phyloP scores from a whole-genome alignment of 495 filamentous ascomycete species.

The Aspergillus conjunctus region DNA sequence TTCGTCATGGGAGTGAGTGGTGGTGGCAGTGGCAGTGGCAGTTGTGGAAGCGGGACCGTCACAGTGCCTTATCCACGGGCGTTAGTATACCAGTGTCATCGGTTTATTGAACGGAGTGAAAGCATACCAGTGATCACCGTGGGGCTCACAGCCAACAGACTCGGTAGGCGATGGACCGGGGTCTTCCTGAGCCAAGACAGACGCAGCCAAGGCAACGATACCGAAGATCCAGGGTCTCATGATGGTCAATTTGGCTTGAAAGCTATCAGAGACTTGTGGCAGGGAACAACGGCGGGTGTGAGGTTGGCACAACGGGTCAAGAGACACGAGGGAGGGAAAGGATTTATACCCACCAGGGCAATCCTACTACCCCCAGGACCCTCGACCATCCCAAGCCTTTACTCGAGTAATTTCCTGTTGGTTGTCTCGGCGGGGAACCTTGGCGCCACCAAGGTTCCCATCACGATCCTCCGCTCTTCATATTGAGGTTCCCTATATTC shows the following conservation, averaged over 20 bases:
- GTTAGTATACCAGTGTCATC: not conserved
- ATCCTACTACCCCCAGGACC: not conserved
- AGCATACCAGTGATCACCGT: constrained; percentile 35
- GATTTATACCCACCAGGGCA: not conserved
- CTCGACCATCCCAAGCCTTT: not conserved
- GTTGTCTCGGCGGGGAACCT: constrained; percentile 16
- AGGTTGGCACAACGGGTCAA: not conserved
- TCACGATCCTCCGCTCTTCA: not conserved
- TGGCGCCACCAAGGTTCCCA: constrained; percentile 32
- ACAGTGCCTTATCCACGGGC: constrained; percentile 23
- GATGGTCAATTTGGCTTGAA: not conserved
- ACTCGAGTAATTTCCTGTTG: not conserved
- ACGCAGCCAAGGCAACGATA: constrained; percentile 23
- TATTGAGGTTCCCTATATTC: too few species aligned
- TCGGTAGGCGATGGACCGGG: constrained; percentile 35
- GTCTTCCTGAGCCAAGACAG: constrained; percentile 18
- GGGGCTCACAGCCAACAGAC: constrained; percentile 36
- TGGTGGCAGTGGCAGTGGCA: constrained; percentile 5
- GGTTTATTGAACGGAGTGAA: not conserved
- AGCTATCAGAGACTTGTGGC: not conserved
- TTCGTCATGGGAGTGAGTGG: constrained; percentile 12
- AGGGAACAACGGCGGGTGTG: not conserved
- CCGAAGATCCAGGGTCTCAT: constrained; percentile 27
- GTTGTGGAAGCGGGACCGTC: constrained; percentile 27
- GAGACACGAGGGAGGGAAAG: not conserved